phyloP scores from a whole-genome alignment of 2,329 filamentous ascomycete genomes.

The Exserohilum rostratum region DNA sequence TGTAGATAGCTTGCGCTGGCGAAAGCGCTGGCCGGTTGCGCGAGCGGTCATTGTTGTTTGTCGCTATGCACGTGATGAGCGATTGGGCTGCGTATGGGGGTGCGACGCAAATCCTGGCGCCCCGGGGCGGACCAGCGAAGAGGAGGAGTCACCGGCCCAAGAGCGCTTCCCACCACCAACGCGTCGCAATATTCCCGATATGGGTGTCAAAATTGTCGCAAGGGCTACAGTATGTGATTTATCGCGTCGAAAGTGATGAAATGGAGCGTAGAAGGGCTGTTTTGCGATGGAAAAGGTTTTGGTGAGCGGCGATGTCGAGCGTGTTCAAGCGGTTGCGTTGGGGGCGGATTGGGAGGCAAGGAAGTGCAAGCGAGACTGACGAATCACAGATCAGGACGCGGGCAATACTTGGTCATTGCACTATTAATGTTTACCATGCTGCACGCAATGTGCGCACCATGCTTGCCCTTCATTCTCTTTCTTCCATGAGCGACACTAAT shows the following conservation, averaged over 20 bases:
- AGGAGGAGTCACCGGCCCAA: constrained; percentile 24
- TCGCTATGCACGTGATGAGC: constrained; percentile 37
- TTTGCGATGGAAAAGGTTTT: constrained; percentile 26
- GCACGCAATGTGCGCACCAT: neutral
- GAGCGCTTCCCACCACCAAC: constrained; percentile 31
- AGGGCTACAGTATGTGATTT: constrained; percentile 25
- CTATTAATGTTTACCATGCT: constrained; percentile 1
- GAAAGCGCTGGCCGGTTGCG: constrained; percentile 64
- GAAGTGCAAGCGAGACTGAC: constrained; percentile 13
- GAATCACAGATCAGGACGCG: constrained; percentile 4
- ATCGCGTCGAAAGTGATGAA: constrained; percentile 31
- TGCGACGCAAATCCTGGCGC: constrained; percentile 28
- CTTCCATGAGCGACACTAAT: neutral
- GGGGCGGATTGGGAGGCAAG: constrained; percentile 13
- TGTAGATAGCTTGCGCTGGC: constrained; percentile 88
- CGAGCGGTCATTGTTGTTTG: constrained; percentile 45
- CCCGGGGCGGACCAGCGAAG: constrained; percentile 21
- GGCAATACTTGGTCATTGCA: constrained; percentile 8
- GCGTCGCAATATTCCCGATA: constrained; percentile 37
- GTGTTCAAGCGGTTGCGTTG: constrained; percentile 15
- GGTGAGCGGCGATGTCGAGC: constrained; percentile 15
- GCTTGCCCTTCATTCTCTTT: neutral
- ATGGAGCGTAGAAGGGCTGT: constrained; percentile 19
- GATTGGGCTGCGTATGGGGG: constrained; percentile 13
- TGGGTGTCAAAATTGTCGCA: constrained; percentile 39